Percentiles rank a stretch among this genome's conserved stretches.
phyloP scores from a whole-genome alignment of 352 stramenopile species.

The Phytophthora ohioensis region DNA sequence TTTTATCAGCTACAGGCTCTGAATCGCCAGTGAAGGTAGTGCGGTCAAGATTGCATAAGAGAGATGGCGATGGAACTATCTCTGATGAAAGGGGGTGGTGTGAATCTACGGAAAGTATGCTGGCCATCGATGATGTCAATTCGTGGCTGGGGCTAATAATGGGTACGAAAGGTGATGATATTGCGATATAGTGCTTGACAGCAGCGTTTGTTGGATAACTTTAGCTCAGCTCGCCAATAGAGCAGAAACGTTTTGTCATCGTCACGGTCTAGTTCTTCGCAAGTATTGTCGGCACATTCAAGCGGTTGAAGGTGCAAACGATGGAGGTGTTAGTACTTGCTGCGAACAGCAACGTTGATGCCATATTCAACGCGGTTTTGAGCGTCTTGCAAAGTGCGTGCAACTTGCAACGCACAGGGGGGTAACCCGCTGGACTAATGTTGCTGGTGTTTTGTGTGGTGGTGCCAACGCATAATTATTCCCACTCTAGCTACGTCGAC shows the following conservation, averaged over 20 bases:
- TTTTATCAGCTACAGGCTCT: slow-evolving; percentile 70
- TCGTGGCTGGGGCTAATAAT: slow-evolving; percentile 3
- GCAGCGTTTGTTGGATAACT: slow-evolving; percentile 12
- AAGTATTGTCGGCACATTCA: neutral
- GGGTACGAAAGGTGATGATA: neutral
- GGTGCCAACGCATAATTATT: neutral
- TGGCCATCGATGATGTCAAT: slow-evolving; percentile 17
- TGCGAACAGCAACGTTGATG: slow-evolving; percentile 24
- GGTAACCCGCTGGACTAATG: slow-evolving; percentile 3
- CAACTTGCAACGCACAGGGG: neutral
- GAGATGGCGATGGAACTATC: slow-evolving; percentile 28
- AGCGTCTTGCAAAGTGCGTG: slow-evolving; percentile 40
- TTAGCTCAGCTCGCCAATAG: slow-evolving; percentile 7
- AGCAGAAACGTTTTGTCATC: slow-evolving; percentile 12
- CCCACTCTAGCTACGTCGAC: slow-evolving; percentile 27
- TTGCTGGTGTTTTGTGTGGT: slow-evolving; percentile 9
- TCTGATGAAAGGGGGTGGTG: slow-evolving; percentile 13
- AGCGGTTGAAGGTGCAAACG: neutral
- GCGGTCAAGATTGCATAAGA: slow-evolving; percentile 13
- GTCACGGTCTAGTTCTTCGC: neutral
- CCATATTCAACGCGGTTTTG: slow-evolving; percentile 39
- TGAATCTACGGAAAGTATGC: slow-evolving; percentile 15
- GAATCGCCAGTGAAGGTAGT: slow-evolving; percentile 29
- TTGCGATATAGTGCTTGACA: neutral
- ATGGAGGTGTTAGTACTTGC: slow-evolving; percentile 54